Percentiles rank a stretch among this genome's conserved stretches.
These are phyloP conservation scores for Cyclotella distinguenda DNA, from an alignment of 108 stramenopile genomes.

Conservation along the genomic window DNA sequence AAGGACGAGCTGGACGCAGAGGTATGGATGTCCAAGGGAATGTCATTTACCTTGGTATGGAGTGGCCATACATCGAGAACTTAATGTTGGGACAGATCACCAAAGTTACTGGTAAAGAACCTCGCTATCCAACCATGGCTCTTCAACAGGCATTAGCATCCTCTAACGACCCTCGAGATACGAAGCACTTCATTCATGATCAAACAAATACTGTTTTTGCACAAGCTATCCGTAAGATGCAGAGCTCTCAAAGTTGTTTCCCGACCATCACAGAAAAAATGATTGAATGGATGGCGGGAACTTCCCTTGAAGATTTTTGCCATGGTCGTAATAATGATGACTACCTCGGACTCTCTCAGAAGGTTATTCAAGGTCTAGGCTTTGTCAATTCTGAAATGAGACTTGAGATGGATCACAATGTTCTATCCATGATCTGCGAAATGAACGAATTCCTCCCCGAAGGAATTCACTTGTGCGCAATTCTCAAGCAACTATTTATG, in stretches of 20 bases:
- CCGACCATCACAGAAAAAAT: slow-evolving; percentile 78
- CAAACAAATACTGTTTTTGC: slow-evolving; percentile 63
- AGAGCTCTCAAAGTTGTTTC: slow-evolving; percentile 72
- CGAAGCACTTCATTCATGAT: slow-evolving; percentile 71
- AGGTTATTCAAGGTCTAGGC: slow-evolving; percentile 73
- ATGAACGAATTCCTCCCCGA: slow-evolving; percentile 82
- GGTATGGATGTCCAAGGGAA: slow-evolving; percentile 99
- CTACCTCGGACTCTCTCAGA: slow-evolving; percentile 70
- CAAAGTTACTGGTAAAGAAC: slow-evolving; percentile 92
- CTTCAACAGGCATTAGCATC: slow-evolving; percentile 88
- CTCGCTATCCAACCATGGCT: slow-evolving; percentile 92
- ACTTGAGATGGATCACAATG: slow-evolving; percentile 89
- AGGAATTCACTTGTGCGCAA: slow-evolving; percentile 70
- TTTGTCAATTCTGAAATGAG: slow-evolving; percentile 70
- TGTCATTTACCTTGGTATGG: slow-evolving; percentile 96
- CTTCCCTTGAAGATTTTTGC: slow-evolving; percentile 85
- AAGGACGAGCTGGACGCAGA: slow-evolving; percentile 97
- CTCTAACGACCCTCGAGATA: slow-evolving; percentile 80
- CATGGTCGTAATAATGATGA: slow-evolving; percentile 53
- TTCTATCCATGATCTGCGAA: slow-evolving; percentile 83
- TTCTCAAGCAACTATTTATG: slow-evolving; percentile 75
- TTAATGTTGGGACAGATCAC: slow-evolving; percentile 98
- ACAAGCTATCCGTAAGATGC: slow-evolving; percentile 67
- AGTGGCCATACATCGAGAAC: slow-evolving; percentile 94
- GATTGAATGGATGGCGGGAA: slow-evolving; percentile 82